Evolutionary conservation across 257 asterid species (phyloP).

Genomic region (Ilex aquifolium): DNA sequence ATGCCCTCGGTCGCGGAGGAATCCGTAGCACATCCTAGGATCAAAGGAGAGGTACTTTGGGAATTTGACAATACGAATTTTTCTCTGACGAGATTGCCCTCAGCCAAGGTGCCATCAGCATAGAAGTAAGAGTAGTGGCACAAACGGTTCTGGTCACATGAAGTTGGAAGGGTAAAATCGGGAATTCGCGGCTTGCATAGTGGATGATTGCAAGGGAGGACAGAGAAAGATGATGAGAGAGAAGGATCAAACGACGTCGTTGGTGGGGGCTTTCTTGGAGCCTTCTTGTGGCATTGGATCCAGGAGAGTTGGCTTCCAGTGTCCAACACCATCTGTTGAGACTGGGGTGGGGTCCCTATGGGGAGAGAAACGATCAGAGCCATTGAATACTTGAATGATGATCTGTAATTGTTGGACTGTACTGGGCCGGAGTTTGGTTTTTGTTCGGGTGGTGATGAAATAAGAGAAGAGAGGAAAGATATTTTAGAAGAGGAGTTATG

Average conservation of each 20-base stretch:
- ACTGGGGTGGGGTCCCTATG: constrained; percentile 89
- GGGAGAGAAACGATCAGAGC: constrained; percentile 75
- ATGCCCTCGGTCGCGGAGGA: constrained; percentile 71
- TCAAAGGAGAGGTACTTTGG: constrained; percentile 64
- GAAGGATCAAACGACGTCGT: constrained; percentile 67
- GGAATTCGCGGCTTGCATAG: constrained; percentile 76
- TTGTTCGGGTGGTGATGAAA: constrained; percentile 2
- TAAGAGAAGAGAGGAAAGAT: constrained; percentile 25
- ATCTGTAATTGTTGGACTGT: constrained; percentile 31
- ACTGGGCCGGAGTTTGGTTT: neutral
- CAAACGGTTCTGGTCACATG: constrained; percentile 64
- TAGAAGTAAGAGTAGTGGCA: constrained; percentile 83
- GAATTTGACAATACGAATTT: constrained; percentile 47
- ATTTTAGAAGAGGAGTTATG: constrained; percentile 25
- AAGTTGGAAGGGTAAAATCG: constrained; percentile 77
- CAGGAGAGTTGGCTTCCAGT: constrained; percentile 94
- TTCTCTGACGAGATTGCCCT: constrained; percentile 81
- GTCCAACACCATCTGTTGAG: constrained; percentile 73
- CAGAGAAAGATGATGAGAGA: constrained; percentile 66
- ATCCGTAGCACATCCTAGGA: constrained; percentile 63
- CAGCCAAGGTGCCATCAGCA: constrained; percentile 84
- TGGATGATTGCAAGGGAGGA: constrained; percentile 67
- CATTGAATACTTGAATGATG: constrained; percentile 66
- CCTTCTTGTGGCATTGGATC: constrained; percentile 65
- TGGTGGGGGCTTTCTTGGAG: constrained; percentile 30